These are phyloP conservation scores for Mycena haematopus DNA, from an alignment of 768 basidiomycete genomes.

Conservation along the genomic window DNA sequence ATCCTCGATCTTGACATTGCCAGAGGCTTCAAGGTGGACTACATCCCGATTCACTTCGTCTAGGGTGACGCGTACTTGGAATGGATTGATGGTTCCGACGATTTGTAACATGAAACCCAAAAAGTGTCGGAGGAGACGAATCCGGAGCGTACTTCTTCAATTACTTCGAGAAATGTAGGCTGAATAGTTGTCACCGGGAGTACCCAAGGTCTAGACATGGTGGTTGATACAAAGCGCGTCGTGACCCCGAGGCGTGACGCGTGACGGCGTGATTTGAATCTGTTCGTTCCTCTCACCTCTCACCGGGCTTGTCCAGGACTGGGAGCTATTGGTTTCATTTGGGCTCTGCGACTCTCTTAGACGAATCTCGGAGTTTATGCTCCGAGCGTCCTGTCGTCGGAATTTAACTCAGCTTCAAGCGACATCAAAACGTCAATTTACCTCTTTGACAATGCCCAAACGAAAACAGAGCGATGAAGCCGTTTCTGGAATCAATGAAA, in stretches of 20 bases:
- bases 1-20: constrained; percentile 50
- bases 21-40: constrained; percentile 51
- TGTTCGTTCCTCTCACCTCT: background rate
- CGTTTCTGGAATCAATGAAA: constrained; percentile 1
- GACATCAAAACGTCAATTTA: background rate
- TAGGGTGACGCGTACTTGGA: constrained; percentile 60
- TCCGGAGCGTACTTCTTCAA: constrained; percentile 68
- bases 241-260: background rate
- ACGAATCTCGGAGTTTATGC: background rate
- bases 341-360: too few relatives aligned
- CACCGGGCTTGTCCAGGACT: background rate
- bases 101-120: constrained; percentile 79
- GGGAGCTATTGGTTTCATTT: background rate
- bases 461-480: constrained; percentile 14
- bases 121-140: constrained; percentile 63
- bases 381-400: background rate
- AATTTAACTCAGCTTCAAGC: background rate
- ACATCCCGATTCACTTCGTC: constrained; percentile 60
- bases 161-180: constrained; percentile 62
- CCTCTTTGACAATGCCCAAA: constrained; percentile 20
- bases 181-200: constrained; percentile 66
- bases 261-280: background rate
- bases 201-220: constrained; percentile 17
- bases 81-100: constrained; percentile 61
- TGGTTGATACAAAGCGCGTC: background rate